phyloP scores from a whole-genome alignment of 371 early-diverging fungal genomes.

The Apophysomyces elegans region DNA sequence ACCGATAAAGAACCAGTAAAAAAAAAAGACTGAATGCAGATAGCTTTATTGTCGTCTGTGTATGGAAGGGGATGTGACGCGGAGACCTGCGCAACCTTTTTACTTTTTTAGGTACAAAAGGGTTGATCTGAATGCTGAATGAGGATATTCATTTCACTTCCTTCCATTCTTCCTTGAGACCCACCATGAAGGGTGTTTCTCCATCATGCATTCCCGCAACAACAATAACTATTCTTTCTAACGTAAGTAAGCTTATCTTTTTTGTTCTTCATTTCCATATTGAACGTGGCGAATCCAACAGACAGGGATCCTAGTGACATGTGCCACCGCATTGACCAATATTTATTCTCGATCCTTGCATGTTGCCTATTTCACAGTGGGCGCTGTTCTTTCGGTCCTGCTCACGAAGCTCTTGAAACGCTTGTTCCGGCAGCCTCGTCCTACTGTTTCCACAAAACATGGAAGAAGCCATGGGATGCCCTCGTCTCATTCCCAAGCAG shows the following conservation, averaged over 20 bases:
- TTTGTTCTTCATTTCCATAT: too few species aligned
- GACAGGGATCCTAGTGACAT: not conserved
- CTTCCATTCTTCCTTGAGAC: not conserved
- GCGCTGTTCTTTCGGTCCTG: conserved; percentile 28
- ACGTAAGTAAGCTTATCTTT: not conserved
- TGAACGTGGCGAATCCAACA: not conserved
- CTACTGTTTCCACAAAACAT: conserved; percentile 15
- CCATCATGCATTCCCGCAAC: not conserved
- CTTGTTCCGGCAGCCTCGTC: conserved; percentile 56
- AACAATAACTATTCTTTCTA: not conserved
- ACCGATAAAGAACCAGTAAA: too few species aligned
- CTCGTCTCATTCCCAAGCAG: conserved; percentile 73
- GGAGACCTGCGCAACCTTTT: too few species aligned
- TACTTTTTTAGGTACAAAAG: too few species aligned
- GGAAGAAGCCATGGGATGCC: conserved; percentile 73
- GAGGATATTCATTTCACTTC: too few species aligned
- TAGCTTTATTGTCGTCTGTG: too few species aligned
- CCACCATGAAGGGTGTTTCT: not conserved
- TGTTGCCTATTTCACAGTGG: conserved; percentile 32
- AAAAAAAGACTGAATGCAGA: too few species aligned
- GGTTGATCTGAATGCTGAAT: too few species aligned
- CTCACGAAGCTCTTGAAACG: conserved; percentile 54
- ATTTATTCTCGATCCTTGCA: conserved; percentile 38
- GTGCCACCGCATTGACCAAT: conserved; percentile 17
- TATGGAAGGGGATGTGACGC: too few species aligned